Percentiles rank a stretch among this genome's conserved stretches.
These are phyloP conservation scores for Phytophthora hibernalis DNA, from an alignment of 352 stramenopile genomes.

Conservation along the genomic window DNA sequence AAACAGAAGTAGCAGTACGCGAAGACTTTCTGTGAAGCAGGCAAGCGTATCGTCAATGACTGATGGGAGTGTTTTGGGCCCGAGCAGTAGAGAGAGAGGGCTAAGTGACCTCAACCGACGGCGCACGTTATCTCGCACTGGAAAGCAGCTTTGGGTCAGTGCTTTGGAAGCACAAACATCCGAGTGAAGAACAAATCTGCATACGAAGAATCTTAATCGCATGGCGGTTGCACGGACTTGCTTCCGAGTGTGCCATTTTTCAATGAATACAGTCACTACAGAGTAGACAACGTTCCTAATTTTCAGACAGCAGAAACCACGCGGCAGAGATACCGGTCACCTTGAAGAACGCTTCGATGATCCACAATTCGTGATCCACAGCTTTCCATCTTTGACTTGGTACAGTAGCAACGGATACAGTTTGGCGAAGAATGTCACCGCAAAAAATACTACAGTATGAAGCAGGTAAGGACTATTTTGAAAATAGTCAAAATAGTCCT, in stretches of 20 bases:
- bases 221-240: not conserved
- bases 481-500: no score
- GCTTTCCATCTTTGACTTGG: constrained; percentile 32
- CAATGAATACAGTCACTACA: constrained; percentile 12
- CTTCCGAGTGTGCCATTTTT: constrained; percentile 3
- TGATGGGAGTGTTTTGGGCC: not conserved
- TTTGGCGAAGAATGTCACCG: constrained; percentile 62
- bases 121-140: constrained; percentile 31
- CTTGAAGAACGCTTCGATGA: constrained; percentile 45
- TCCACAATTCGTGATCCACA: constrained; percentile 50
- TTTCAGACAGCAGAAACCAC: constrained; percentile 36
- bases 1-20: constrained; percentile 11
- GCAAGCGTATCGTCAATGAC: constrained; percentile 12
- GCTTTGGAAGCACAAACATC: constrained; percentile 28
- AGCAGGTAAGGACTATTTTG: no score
- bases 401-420: constrained; percentile 75
- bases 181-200: constrained; percentile 13
- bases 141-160: constrained; percentile 32
- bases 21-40: constrained; percentile 11
- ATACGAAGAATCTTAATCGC: constrained; percentile 7
- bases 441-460: constrained; percentile 81
- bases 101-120: constrained; percentile 17
- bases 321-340: constrained; percentile 40
- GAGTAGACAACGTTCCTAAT: constrained; percentile 13
- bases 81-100: constrained; percentile 9